phyloP scores from a whole-genome alignment of 352 stramenopile genomes.

The Pythium monospermum region DNA sequence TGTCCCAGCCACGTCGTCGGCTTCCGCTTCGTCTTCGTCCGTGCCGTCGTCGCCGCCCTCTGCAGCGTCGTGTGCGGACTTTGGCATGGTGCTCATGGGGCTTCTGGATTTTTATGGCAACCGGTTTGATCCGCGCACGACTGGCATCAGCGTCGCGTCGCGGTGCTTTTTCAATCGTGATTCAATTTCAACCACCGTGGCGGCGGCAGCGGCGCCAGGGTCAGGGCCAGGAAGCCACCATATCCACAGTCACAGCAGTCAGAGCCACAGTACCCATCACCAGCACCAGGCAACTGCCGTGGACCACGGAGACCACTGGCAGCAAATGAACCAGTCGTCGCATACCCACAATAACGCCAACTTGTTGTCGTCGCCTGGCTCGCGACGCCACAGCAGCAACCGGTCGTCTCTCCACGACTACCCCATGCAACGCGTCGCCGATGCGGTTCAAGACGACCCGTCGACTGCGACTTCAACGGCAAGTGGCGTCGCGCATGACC shows the following conservation, averaged over 20 bases:
- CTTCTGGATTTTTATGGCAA: slow-evolving; percentile 98
- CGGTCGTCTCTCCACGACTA: slow-evolving; percentile 57
- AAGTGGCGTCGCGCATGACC: slow-evolving; percentile 78
- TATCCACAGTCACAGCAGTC: slow-evolving; percentile 12
- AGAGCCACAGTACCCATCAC: slow-evolving; percentile 35
- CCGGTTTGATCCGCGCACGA: slow-evolving; percentile 87
- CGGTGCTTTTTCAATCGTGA: slow-evolving; percentile 81
- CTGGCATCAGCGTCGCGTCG: slow-evolving; percentile 84
- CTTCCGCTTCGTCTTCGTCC: too few species aligned
- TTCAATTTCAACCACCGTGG: slow-evolving; percentile 35
- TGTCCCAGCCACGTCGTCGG: too few species aligned
- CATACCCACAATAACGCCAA: slow-evolving; percentile 51
- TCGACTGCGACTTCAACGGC: too few species aligned
- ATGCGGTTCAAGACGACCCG: slow-evolving; percentile 28
- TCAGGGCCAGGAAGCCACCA: slow-evolving; percentile 21
- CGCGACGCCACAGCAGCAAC: slow-evolving; percentile 60
- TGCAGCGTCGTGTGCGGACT: slow-evolving; percentile 86
- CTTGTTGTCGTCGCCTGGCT: slow-evolving; percentile 50
- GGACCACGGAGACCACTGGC: slow-evolving; percentile 53
- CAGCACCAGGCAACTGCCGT: too few species aligned
- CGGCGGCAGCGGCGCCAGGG: too few species aligned
- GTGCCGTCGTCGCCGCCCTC: too few species aligned
- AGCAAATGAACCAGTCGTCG: slow-evolving; percentile 40
- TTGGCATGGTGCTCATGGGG: slow-evolving; percentile 94
- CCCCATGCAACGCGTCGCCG: slow-evolving; percentile 18